Base-by-base conservation (phyloP, 306 rosid species). In the Cicer chorassanicum region DNA sequence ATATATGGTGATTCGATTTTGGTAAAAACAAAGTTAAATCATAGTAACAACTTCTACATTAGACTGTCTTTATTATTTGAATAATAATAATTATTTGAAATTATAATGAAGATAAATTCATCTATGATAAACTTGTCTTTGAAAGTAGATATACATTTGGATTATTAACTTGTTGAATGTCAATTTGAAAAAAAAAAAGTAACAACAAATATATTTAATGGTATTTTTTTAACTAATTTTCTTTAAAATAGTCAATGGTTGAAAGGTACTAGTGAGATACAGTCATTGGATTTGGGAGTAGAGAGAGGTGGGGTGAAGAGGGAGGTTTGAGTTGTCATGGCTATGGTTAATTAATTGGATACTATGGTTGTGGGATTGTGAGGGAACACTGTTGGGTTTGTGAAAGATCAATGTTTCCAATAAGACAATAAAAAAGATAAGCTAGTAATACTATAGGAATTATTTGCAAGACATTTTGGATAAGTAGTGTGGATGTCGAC, bases 271-370 rank as follows among this genome's bases (percentile, higher is more conserved):
- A 14, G 45, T 5, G 70, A n/a, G 68, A 73, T 40, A 11, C 70
- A 82, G 68, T 75, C 83, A 12, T 36, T 65, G 72, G 87, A 44
- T 13, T 87, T 88, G 36, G 89, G 71, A 69, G 68, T 84, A 0
- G 89, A 79, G 80, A 89, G 67, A 18, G 88, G 42, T 54, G 93
- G 91, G 53, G 88, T 89, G 82, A 92, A 85, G 86, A 92, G 96
- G 64, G 95, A 88, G 65, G 96, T 93, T 81, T 90, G 97, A 50
- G 97, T 74, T 55, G 98, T 87, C 93, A 91, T 91, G 65, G 97
- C 96, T 91, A 91, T 91, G 42, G 61, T 16, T 46, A 6, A 0
- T 39, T 39, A 24, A 24, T 24, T 24, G 42, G 65, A 50, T 4
- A 7, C 44, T 4, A 13, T 9, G 11, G 11, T 4, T 46, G 78